Percentiles rank a stretch among this genome's conserved stretches.
These are phyloP conservation scores for Ormosia emarginata DNA, from an alignment of 306 rosid genomes.

Conservation along the genomic window DNA sequence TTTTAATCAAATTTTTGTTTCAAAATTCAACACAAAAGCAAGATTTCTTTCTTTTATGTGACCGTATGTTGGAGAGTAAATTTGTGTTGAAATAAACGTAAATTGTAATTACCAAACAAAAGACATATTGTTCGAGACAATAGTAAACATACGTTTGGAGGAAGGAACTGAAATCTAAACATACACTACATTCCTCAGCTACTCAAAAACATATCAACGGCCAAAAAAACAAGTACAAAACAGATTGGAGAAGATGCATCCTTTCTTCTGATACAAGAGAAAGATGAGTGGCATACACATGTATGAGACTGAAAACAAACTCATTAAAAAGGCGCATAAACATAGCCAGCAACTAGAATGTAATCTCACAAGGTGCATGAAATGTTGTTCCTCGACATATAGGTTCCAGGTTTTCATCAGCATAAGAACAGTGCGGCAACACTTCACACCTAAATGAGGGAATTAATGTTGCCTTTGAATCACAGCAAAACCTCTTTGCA, in stretches of 20 bases:
- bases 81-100: no score
- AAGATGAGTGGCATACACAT: background rate
- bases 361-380: conserved; percentile 72
- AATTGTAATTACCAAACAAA: no score
- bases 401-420: conserved; percentile 62
- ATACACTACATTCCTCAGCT: background rate
- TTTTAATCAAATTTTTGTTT: no score
- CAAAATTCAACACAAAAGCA: no score
- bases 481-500: background rate
- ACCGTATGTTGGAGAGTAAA: no score
- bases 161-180: no score
- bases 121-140: no score
- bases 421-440: conserved; percentile 63
- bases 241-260: background rate
- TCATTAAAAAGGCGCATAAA: conserved; percentile 26
- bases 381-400: conserved; percentile 69
- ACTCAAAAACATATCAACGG: background rate
- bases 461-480: background rate
- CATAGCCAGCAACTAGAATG: conserved; percentile 30
- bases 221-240: background rate
- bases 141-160: no score
- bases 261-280: background rate
- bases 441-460: conserved; percentile 55
- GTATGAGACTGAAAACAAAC: background rate
- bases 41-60: no score